Evolutionary conservation across 441 rosid genomes (phyloP).

Genomic region (Flueggea neowawraea): DNA sequence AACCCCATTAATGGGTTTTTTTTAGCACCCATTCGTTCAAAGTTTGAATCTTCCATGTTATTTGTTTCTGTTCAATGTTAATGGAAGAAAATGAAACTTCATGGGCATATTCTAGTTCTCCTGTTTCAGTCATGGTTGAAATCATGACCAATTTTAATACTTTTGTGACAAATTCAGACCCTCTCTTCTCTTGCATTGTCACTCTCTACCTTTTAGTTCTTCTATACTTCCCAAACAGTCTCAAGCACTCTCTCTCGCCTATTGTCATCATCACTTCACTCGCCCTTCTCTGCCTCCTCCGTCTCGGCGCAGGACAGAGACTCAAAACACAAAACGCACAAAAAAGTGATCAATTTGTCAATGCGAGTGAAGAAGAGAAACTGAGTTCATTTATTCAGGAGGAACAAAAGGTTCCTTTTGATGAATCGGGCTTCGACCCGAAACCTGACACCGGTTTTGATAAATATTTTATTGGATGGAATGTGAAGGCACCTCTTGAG

Average conservation of each 20-base stretch:
- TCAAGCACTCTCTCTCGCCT: slow-evolving; percentile 42
- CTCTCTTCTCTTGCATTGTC: slow-evolving; percentile 55
- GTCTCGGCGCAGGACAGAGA: slow-evolving; percentile 35
- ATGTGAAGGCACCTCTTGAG: slow-evolving; percentile 66
- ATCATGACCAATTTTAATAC: slow-evolving; percentile 3
- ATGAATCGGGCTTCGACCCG: neutral
- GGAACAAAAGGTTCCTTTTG: slow-evolving; percentile 10
- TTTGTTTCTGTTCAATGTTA: neutral
- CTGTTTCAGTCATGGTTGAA: neutral
- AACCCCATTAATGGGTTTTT: too few species aligned
- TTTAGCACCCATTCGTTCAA: too few species aligned
- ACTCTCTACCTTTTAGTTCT: slow-evolving; percentile 45
- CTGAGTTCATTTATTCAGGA: neutral
- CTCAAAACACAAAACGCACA: slow-evolving; percentile 6
- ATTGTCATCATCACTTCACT: slow-evolving; percentile 33
- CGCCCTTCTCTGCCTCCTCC: slow-evolving; percentile 50
- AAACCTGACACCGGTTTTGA: slow-evolving; percentile 14
- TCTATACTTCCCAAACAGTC: slow-evolving; percentile 43
- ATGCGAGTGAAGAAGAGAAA: neutral
- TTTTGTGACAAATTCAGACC: slow-evolving; percentile 11
- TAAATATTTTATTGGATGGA: slow-evolving; percentile 52
- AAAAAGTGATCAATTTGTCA: neutral
- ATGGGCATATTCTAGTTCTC: slow-evolving; percentile 2
- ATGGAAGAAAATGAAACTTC: slow-evolving; percentile 25
- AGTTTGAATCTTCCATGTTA: too few species aligned